Evolutionary conservation across 2,329 filamentous ascomycete species (phyloP).

Genomic region (Penicillium sp.): DNA sequence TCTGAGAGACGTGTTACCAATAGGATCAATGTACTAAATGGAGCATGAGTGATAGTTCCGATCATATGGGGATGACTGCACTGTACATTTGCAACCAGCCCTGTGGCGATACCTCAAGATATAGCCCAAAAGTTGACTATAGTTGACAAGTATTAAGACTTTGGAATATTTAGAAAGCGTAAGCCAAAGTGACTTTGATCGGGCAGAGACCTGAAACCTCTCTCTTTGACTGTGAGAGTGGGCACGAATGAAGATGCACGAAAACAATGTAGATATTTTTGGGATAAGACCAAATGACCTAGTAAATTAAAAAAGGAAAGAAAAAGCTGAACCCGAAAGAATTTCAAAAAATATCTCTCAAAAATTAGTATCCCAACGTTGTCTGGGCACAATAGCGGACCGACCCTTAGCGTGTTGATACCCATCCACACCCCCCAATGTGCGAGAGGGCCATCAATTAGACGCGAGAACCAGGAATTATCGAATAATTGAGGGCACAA

Average conservation of each 20-base stretch:
- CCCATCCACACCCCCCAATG: conserved; percentile 18
- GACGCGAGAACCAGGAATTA: not conserved
- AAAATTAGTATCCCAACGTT: conserved; percentile 12
- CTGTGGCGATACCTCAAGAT: conserved; percentile 32
- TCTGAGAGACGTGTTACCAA: conserved; percentile 35
- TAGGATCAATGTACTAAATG: conserved; percentile 23
- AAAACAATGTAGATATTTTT: conserved; percentile 28
- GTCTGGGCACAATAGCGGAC: conserved; percentile 19
- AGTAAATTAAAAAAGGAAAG: conserved; percentile 11
- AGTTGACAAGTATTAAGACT: conserved; percentile 22
- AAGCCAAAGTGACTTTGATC: conserved; percentile 21
- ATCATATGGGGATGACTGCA: conserved; percentile 31
- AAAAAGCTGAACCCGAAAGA: conserved; percentile 4
- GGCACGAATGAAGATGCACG: conserved; percentile 39
- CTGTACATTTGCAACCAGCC: conserved; percentile 35
- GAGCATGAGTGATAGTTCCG: conserved; percentile 28
- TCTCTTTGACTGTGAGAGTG: conserved; percentile 24
- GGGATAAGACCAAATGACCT: conserved; percentile 26
- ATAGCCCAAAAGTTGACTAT: conserved; percentile 30
- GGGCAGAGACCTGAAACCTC: conserved; percentile 22
- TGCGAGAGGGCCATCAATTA: conserved; percentile 16
- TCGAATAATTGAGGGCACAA: conserved; percentile 2
- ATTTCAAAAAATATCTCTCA: conserved; percentile 14
- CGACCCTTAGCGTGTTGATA: conserved; percentile 28
- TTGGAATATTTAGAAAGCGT: conserved; percentile 19